Base-by-base conservation (phyloP, 176 grass and related monocot species). In the Neostapfia colusana region DNA sequence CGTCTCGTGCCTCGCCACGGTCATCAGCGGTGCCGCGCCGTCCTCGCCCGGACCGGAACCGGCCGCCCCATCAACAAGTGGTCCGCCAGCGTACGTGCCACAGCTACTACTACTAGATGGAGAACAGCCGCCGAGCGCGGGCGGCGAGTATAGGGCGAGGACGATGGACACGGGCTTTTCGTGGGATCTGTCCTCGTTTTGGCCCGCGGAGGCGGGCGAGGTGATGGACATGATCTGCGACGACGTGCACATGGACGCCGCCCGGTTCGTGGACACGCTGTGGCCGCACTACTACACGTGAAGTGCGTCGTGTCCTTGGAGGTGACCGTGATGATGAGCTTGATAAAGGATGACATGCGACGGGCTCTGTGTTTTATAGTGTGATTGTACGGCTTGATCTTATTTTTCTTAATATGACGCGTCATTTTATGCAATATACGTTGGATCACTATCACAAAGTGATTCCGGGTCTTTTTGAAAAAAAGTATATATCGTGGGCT, bases 1-100 rank as follows among this genome's bases (percentile, higher is more conserved):
- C 39, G 72, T 84, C 2, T 42, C 64, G 27, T 80, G 70, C 76
- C 65, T 84, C 63, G 28, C 57, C 16, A 35, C 21, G 3, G 86
- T 81, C 65, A 41, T 71, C 77, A 21, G 59, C 71, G 81, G 86
- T 45, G 12, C 73, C 26, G 17, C 23, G 4, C 17, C 27, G 8
- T 3, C 63, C 7, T 11, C 24, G 64, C 2, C 20, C 28, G 14
- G 54, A 11, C 21, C 9, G 21, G 55, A 5, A 26, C 55, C 23
- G 9, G 8, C 7, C 0, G 31, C 3, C 31, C 31, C 31, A 31
- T 10, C 38, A 40, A 40, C 38, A 8, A 40, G 20, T 31, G 31
- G 3, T 31, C 31, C 9, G 6, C 15, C 37, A 24, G 60, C 45
- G 34, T 51, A 36, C 44, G 2, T 24, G 58, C n/a, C 70, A 4